phyloP scores from a whole-genome alignment of 2,329 filamentous ascomycete species.

The Tricladium varicosporioides region DNA sequence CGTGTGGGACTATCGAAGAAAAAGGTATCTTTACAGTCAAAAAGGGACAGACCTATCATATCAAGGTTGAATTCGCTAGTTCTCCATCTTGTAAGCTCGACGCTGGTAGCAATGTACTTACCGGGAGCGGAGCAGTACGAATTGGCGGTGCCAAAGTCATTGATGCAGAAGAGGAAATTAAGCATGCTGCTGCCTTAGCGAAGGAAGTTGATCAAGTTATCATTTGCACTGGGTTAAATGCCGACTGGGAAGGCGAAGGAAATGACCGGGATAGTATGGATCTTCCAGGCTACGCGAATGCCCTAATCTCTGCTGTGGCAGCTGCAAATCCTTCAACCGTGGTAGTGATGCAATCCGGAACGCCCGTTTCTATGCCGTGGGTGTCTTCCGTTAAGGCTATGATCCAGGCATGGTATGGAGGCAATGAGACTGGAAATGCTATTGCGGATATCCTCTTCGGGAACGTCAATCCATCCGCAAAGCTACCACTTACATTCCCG shows the following conservation, averaged over 20 bases:
- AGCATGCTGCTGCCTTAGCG: constrained; percentile 65
- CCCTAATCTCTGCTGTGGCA: constrained; percentile 64
- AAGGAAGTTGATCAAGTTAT: constrained; percentile 73
- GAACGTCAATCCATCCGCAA: constrained; percentile 70
- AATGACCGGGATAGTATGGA: constrained; percentile 76
- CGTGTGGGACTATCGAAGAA: constrained; percentile 35
- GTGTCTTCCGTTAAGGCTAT: constrained; percentile 52
- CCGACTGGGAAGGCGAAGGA: constrained; percentile 80
- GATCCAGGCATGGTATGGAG: constrained; percentile 80
- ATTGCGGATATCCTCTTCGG: constrained; percentile 78
- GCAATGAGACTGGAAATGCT: constrained; percentile 81
- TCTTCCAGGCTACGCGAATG: constrained; percentile 70
- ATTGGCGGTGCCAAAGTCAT: constrained; percentile 60
- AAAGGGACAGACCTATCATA: constrained; percentile 32
- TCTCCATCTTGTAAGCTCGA: constrained; percentile 57
- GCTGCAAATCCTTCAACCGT: constrained; percentile 66
- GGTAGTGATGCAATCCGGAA: constrained; percentile 76
- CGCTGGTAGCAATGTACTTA: constrained; percentile 45
- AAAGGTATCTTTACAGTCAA: constrained; percentile 29
- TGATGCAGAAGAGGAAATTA: constrained; percentile 57
- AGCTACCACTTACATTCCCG: constrained; percentile 73
- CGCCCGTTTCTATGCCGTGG: constrained; percentile 73
- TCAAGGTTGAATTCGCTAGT: constrained; percentile 48
- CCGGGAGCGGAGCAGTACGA: constrained; percentile 59
- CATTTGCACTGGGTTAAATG: constrained; percentile 72